phyloP scores from a whole-genome alignment of 2,329 filamentous ascomycete species.

The Fusarium brachygibbosum region DNA sequence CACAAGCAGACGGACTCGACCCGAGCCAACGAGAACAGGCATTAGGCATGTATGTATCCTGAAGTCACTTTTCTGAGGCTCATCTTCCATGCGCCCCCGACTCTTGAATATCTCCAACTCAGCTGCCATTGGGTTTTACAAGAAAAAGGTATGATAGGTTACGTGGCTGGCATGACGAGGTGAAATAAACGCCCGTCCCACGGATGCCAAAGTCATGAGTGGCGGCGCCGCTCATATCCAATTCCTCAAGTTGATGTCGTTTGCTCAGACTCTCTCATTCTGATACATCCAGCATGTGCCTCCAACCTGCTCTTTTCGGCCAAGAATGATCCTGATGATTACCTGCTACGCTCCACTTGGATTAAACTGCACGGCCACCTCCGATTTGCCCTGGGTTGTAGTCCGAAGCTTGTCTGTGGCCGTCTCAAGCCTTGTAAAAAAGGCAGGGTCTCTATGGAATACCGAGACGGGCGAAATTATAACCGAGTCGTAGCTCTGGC shows the following conservation, averaged over 20 bases:
- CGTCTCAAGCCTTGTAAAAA: conserved; percentile 19
- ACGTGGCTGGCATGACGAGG: conserved; percentile 34
- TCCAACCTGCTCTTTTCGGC: conserved; percentile 18
- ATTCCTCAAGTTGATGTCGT: conserved; percentile 1
- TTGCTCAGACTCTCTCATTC: too few relatives aligned
- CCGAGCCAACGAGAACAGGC: conserved; percentile 25
- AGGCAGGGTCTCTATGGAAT: conserved; percentile 37
- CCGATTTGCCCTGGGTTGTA: conserved; percentile 14
- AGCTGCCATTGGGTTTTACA: conserved; percentile 23
- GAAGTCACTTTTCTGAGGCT: conserved; percentile 26
- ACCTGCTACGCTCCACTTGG: conserved; percentile 1
- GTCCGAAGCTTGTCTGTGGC: conserved; percentile 26
- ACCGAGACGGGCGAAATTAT: conserved; percentile 29
- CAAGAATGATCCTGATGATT: conserved; percentile 9
- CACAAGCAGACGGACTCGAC: conserved; percentile 17
- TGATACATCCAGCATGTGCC: too few relatives aligned
- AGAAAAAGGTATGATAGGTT: conserved; percentile 6
- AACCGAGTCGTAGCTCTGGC: conserved; percentile 23
- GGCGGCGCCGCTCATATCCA: background rate
- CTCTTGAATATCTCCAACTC: conserved; percentile 21
- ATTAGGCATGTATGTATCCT: conserved; percentile 7
- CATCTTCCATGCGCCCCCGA: conserved; percentile 21
- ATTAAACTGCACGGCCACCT: conserved; percentile 15
- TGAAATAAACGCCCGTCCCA: conserved; percentile 33
- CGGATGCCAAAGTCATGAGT: background rate